phyloP scores from a whole-genome alignment of 1,284 basidiomycete species.

The Ganoderma lucidum region DNA sequence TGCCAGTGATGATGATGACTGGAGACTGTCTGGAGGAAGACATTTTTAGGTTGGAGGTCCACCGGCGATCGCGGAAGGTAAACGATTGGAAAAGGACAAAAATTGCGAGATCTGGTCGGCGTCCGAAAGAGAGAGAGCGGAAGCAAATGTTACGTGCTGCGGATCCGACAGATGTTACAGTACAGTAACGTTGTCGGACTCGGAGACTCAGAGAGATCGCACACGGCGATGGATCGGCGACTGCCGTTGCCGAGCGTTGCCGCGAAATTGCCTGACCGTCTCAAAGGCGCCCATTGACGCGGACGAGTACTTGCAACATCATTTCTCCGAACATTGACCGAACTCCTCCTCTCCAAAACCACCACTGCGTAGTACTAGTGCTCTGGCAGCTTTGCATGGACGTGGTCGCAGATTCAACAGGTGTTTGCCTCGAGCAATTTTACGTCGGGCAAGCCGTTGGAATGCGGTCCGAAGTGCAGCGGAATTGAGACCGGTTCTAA shows the following conservation, averaged over 20 bases:
- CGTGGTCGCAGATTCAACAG: too few relatives aligned
- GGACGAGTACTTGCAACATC: too few relatives aligned
- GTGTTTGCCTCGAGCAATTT: background rate
- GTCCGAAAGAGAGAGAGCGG: background rate
- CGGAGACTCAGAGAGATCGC: background rate
- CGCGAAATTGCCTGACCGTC: too few relatives aligned
- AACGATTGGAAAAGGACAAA: background rate
- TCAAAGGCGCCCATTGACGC: background rate
- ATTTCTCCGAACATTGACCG: background rate
- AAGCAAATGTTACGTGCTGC: background rate
- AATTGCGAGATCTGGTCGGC: background rate
- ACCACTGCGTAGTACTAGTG: too few relatives aligned
- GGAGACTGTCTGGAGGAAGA: conserved; percentile 54
- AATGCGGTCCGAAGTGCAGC: background rate
- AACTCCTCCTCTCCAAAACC: too few relatives aligned
- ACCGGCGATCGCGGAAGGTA: background rate
- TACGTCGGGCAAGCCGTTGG: background rate
- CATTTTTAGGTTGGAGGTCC: conserved; percentile 22
- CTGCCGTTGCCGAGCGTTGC: background rate
- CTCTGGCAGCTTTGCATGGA: too few relatives aligned
- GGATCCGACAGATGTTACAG: background rate
- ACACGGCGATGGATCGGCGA: background rate
- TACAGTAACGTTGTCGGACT: background rate
- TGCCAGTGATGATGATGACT: conserved; percentile 93
- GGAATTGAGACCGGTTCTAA: background rate